Evolutionary conservation across 2,329 filamentous ascomycete genomes (phyloP), one percentile per base, ranked within the genome.

Genomic region (Neonectria hederae): DNA sequence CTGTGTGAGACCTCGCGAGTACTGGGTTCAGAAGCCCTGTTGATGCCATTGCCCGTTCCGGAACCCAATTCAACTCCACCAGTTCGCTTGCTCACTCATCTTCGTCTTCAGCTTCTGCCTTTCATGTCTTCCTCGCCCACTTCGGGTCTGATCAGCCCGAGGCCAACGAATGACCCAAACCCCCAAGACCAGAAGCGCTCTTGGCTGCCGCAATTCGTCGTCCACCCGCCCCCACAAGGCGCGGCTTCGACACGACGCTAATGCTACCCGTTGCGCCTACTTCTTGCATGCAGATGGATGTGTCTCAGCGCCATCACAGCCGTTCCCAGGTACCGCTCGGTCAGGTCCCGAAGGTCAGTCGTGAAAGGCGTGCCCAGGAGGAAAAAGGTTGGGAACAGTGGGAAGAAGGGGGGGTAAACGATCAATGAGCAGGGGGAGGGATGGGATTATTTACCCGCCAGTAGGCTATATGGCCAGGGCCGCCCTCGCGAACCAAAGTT

Each of bases 321-420:
- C 61, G 61, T 67, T 51, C 46, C 54, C 56, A 65, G 52, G 67
- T 62, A 68, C 69, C 68, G 69, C 66, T 73, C 71, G 71, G 71
- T 73, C 71, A 73, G 61, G 64, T 72, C 69, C 71, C 71, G 71
- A 73, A 65, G 59, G 54, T 65, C 58, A 52, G 38, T 26, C 24
- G 22, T 60, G 9, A 35, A 46, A 43, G 49, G 30, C 45, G 28
- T 63, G 40, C 43, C 61, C 24, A 26, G 51, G 3, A 32, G 30
- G 17, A 38, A 52, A 22, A 42, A 21, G 26, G 35, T 35, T 53
- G 54, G 30, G 26, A 54, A 32, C 24, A 26, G 4, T 26, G 30
- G 30, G n/a, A n/a, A n/a, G 35, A 14, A 13, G 46, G 26, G 46
- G 46, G 46, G 46, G 24, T 49, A 32, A 58, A 40, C 40, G 40